phyloP scores from a whole-genome alignment of 2,329 filamentous ascomycete genomes.

The Claviceps maximensis region DNA sequence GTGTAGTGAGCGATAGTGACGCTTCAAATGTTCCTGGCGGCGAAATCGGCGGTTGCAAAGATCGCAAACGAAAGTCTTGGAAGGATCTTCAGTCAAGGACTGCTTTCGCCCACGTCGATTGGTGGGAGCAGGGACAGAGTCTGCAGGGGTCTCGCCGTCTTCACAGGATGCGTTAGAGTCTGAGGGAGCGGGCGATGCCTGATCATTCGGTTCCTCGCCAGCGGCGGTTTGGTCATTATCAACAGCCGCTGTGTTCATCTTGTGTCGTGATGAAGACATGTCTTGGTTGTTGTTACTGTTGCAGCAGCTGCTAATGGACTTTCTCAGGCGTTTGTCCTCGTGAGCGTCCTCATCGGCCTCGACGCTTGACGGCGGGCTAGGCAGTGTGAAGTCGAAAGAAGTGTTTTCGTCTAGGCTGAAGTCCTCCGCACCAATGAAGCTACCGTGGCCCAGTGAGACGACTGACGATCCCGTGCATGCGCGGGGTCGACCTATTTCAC shows the following conservation, averaged over 20 bases:
- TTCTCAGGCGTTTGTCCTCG: slow-evolving; percentile 45
- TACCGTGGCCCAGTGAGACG: slow-evolving; percentile 59
- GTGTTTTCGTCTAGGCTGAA: slow-evolving; percentile 62
- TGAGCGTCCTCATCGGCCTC: slow-evolving; percentile 31
- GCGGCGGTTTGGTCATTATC: slow-evolving; percentile 21
- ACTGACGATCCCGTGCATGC: slow-evolving; percentile 55
- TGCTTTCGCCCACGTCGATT: slow-evolving; percentile 97
- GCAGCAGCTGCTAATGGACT: slow-evolving; percentile 35
- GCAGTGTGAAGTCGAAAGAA: slow-evolving; percentile 45
- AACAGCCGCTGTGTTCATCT: slow-evolving; percentile 28
- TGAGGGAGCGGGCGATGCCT: slow-evolving; percentile 22
- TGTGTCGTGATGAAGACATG: slow-evolving; percentile 19
- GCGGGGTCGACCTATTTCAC: slow-evolving; percentile 56
- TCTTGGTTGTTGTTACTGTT: slow-evolving; percentile 17
- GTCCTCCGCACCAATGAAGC: slow-evolving; percentile 63
- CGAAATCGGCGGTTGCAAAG: slow-evolving; percentile 95
- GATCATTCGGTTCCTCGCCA: slow-evolving; percentile 22
- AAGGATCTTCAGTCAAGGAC: slow-evolving; percentile 91
- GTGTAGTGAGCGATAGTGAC: slow-evolving; percentile 95
- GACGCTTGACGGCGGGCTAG: slow-evolving; percentile 38
- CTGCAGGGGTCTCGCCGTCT: slow-evolving; percentile 32
- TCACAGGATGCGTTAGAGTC: slow-evolving; percentile 23
- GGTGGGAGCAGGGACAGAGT: slow-evolving; percentile 41
- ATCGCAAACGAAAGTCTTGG: slow-evolving; percentile 95
- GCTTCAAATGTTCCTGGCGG: slow-evolving; percentile 95